Percentiles rank a stretch among this genome's conserved stretches.
Evolutionary conservation across 2,329 filamentous ascomycete genomes (phyloP).

Genomic region (Dothidotthia symphoricarpi): DNA sequence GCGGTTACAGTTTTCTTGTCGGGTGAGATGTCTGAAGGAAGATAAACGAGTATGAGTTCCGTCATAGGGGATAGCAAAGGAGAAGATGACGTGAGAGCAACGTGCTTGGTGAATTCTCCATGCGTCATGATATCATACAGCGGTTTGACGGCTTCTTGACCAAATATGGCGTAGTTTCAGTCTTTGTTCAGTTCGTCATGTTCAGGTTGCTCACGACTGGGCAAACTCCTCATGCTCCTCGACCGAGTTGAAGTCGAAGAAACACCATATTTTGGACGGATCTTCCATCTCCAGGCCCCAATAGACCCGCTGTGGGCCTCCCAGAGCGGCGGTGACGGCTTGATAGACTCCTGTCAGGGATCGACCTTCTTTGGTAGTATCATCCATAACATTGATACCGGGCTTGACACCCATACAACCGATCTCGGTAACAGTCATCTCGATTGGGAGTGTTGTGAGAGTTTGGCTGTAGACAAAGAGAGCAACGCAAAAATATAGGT

Average conservation of each 20-base stretch:
- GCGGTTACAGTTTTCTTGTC: background rate
- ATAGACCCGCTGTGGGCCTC: background rate
- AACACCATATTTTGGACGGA: constrained; percentile 2
- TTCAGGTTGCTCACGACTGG: constrained; percentile 3
- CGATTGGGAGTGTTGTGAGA: too few species aligned
- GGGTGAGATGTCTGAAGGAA: background rate
- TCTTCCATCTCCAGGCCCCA: constrained; percentile 8
- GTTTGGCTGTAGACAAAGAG: too few species aligned
- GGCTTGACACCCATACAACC: constrained; percentile 9
- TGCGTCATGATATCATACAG: constrained; percentile 1
- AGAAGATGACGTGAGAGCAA: background rate
- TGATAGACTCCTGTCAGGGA: constrained; percentile 1
- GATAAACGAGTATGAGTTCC: constrained; percentile 1
- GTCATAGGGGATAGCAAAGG: background rate
- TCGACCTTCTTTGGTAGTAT: constrained; percentile 4
- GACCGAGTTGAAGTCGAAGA: constrained; percentile 6
- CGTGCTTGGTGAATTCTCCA: constrained; percentile 10
- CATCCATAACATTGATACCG: constrained; percentile 2
- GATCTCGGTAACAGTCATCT: constrained; percentile 6
- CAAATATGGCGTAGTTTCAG: too few species aligned
- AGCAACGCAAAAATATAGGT: too few species aligned
- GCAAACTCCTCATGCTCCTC: constrained; percentile 8
- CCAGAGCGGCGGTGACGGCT: background rate
- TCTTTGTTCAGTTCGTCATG: background rate
- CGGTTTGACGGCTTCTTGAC: background rate